Conservation (phyloP, 139 green algal species). For the Coelastrella sp. region DNA sequence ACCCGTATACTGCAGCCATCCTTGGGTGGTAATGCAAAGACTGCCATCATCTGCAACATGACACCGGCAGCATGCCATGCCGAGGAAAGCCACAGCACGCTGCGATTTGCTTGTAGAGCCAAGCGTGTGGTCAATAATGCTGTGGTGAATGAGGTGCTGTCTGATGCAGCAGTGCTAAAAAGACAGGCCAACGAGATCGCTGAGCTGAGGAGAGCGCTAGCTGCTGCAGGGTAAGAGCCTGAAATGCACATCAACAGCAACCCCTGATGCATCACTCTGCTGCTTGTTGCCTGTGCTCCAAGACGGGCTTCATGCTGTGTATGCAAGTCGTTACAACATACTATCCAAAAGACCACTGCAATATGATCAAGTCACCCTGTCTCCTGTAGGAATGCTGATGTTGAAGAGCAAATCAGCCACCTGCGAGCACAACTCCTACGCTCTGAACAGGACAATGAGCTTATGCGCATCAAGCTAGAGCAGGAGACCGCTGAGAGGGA, state of each 20-base stretch:
- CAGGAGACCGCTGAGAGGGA: slow-evolving; percentile 83
- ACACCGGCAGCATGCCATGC: slow-evolving; percentile 85
- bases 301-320: no score
- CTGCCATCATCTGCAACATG: slow-evolving; percentile 95
- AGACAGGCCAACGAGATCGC: slow-evolving; percentile 93
- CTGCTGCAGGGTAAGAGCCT: slow-evolving; percentile 55
- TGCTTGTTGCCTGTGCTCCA: no score
- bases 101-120: slow-evolving; percentile 92
- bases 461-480: slow-evolving; percentile 81
- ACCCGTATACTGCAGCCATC: slow-evolving; percentile 94
- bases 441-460: slow-evolving; percentile 87
- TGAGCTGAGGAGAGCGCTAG: slow-evolving; percentile 69
- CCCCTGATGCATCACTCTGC: no score
- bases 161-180: slow-evolving; percentile 87
- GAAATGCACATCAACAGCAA: background rate
- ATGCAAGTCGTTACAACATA: no score
- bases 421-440: slow-evolving; percentile 79
- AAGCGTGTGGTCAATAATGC: slow-evolving; percentile 96
- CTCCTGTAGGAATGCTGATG: slow-evolving; percentile 46
- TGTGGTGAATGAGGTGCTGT: slow-evolving; percentile 87
- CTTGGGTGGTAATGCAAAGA: slow-evolving; percentile 96
- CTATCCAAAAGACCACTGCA: background rate
- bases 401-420: slow-evolving; percentile 70
- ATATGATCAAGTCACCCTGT: no score
- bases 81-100: slow-evolving; percentile 94